Conservation (phyloP, 129 eudicot genomes). For the Flaveria bidentis region DNA sequence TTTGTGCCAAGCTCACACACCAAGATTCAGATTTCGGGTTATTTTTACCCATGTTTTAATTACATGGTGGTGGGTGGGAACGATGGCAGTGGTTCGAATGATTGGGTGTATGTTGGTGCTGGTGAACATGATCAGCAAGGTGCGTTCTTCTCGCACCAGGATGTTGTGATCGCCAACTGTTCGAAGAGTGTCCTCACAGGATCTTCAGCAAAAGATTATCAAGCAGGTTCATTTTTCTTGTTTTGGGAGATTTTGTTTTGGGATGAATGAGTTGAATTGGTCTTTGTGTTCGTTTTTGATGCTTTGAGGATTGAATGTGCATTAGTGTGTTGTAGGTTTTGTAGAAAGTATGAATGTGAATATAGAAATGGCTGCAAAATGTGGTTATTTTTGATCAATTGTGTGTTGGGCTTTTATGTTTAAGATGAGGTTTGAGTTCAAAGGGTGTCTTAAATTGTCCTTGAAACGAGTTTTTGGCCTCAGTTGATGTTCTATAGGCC, state of each 20-base stretch:
- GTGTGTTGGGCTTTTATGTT: neutral
- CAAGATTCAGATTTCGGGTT: conserved; percentile 61
- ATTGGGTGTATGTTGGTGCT: conserved; percentile 64
- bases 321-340: neutral
- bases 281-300: neutral
- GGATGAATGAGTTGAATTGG: neutral
- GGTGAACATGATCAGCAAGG: conserved; percentile 51
- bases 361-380: neutral
- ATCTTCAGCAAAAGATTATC: conserved; percentile 67
- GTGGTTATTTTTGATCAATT: neutral
- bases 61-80: conserved; percentile 40
- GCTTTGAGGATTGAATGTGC: neutral
- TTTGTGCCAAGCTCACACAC: conserved; percentile 68
- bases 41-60: conserved; percentile 54
- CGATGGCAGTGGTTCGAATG: conserved; percentile 22
- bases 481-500: neutral
- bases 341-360: neutral
- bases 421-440: neutral
- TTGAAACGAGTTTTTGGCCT: neutral
- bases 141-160: conserved; percentile 37
- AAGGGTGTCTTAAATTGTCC: neutral
- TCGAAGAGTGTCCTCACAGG: conserved; percentile 53
- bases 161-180: conserved; percentile 31
- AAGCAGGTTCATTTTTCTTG: conserved; percentile 52
- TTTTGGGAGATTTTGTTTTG: neutral